Conservation (phyloP, 202 grass and related monocot species). For the Brachypodium distachyon region DNA sequence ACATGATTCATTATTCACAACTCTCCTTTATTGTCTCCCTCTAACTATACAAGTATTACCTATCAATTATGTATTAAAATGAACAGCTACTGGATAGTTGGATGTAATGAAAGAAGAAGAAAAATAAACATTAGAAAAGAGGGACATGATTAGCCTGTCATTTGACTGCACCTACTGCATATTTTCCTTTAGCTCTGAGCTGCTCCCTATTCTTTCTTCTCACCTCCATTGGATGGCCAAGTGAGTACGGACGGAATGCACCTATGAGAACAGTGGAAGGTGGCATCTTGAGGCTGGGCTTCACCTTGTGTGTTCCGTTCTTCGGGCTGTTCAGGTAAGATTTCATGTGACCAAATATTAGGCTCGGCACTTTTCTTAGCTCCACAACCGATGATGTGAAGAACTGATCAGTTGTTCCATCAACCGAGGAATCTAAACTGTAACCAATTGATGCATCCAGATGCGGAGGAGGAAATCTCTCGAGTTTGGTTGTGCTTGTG, state of each 20-base stretch:
- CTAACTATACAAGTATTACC: constrained; percentile 30
- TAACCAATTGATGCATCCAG: constrained; percentile 74
- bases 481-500: constrained; percentile 63
- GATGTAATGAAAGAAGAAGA: constrained; percentile 3
- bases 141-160: constrained; percentile 28
- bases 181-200: constrained; percentile 44
- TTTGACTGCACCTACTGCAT: constrained; percentile 37
- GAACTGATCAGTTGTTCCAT: constrained; percentile 38
- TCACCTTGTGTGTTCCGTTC: constrained; percentile 36
- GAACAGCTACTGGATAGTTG: constrained; percentile 9
- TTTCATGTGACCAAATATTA: constrained; percentile 49
- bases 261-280: constrained; percentile 61
- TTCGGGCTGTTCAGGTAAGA: constrained; percentile 48
- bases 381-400: constrained; percentile 46
- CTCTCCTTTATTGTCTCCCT: constrained; percentile 14
- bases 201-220: constrained; percentile 63
- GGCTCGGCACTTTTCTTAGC: constrained; percentile 42
- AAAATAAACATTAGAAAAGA: not conserved
- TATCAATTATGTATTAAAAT: not conserved
- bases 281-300: constrained; percentile 46
- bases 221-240: constrained; percentile 54
- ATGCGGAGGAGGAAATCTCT: constrained; percentile 94
- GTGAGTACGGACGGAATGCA: constrained; percentile 56
- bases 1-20: constrained; percentile 18
- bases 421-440: constrained; percentile 29